phyloP scores from a whole-genome alignment of 2,329 filamentous ascomycete genomes.

The Colletotrichum lentis region DNA sequence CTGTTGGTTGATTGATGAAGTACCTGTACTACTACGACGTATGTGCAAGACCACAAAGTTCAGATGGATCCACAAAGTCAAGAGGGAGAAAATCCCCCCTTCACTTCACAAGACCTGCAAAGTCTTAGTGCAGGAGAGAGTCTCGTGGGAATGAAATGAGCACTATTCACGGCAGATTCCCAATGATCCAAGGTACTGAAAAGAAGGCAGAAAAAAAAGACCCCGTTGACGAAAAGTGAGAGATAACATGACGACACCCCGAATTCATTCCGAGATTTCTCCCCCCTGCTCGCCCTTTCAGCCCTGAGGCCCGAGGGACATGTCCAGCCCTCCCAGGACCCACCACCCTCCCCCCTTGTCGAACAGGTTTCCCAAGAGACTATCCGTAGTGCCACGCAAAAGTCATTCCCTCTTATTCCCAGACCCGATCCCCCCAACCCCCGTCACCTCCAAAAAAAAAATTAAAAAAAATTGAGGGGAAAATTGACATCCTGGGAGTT shows the following conservation, averaged over 20 bases:
- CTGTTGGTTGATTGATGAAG: too few relatives aligned
- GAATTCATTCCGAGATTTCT: constrained; percentile 36
- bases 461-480: too few relatives aligned
- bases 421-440: constrained; percentile 13
- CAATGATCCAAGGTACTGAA: too few relatives aligned
- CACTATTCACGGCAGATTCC: too few relatives aligned
- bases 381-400: constrained; percentile 7
- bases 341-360: not conserved
- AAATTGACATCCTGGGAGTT: not conserved
- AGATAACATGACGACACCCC: constrained; percentile 30
- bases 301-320: constrained; percentile 27
- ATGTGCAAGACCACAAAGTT: too few relatives aligned
- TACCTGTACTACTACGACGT: too few relatives aligned
- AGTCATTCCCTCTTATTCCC: constrained; percentile 37
- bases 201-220: not conserved
- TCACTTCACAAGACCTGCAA: not conserved
- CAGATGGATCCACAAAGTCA: too few relatives aligned
- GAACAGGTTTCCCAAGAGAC: constrained; percentile 2
- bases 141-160: not conserved
- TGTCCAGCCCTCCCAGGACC: not conserved
- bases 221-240: too few relatives aligned
- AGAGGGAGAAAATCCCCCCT: too few relatives aligned
- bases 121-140: not conserved
- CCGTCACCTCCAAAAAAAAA: too few relatives aligned
- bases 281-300: constrained; percentile 24